Conservation (phyloP, 1,139 yeast species). For the Kluyveromyces sp. region DNA sequence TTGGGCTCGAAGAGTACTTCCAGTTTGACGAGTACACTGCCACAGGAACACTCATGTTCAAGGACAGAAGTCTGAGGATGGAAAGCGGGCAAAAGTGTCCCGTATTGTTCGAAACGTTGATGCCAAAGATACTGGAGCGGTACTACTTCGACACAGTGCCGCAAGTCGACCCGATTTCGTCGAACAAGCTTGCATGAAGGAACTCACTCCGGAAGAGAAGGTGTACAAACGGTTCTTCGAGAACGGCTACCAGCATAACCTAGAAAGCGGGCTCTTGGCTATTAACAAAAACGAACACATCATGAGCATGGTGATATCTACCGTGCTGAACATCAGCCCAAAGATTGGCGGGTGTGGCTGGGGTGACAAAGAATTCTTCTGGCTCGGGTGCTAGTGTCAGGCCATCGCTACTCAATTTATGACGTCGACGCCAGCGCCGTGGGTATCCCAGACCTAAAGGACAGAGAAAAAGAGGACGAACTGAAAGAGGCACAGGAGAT, state of each 20-base stretch:
- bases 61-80: slow-evolving; percentile 37
- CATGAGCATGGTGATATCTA: slow-evolving; percentile 34
- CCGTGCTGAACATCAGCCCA: slow-evolving; percentile 32
- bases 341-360: slow-evolving; percentile 35
- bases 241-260: slow-evolving; percentile 34
- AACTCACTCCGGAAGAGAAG: slow-evolving; percentile 30
- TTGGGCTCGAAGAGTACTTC: slow-evolving; percentile 35
- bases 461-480: slow-evolving; percentile 1
- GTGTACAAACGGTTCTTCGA: slow-evolving; percentile 31
- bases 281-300: slow-evolving; percentile 37
- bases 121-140: slow-evolving; percentile 15
- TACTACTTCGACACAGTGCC: slow-evolving; percentile 24
- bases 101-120: slow-evolving; percentile 21
- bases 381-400: slow-evolving; percentile 46
- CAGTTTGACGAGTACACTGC: slow-evolving; percentile 31
- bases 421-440: slow-evolving; percentile 11
- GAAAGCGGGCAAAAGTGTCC: slow-evolving; percentile 29
- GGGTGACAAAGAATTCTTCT: slow-evolving; percentile 56
- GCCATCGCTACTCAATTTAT: slow-evolving; percentile 18
- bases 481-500: slow-evolving; percentile 7
- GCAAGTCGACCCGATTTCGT: slow-evolving; percentile 7
- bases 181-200: slow-evolving; percentile 8
- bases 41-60: slow-evolving; percentile 40
- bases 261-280: slow-evolving; percentile 45
- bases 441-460: slow-evolving; percentile 6